These are phyloP conservation scores for Teratosphaeriaceae sp. DNA, from an alignment of 2,329 filamentous ascomycete species.

Conservation along the genomic window DNA sequence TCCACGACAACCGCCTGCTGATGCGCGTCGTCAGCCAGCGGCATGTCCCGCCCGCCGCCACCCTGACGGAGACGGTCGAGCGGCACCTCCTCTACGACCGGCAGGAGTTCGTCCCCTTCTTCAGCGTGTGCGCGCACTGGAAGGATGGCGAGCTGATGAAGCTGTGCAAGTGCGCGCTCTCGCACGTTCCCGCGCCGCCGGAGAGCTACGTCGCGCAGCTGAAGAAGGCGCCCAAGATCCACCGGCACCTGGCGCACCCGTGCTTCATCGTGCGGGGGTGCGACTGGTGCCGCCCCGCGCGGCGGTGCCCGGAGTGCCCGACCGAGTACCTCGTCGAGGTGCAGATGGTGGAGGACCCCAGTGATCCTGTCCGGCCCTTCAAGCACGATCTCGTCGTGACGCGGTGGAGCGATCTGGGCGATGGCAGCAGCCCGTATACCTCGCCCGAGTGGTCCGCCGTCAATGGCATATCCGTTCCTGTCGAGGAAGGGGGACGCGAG, in stretches of 20 bases:
- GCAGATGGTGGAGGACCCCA: constrained; percentile 50
- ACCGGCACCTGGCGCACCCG: constrained; percentile 27
- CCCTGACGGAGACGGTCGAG: constrained; percentile 45
- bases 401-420: constrained; percentile 55
- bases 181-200: constrained; percentile 47
- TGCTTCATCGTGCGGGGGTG: constrained; percentile 48
- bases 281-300: constrained; percentile 50
- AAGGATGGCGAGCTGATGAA: constrained; percentile 54
- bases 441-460: constrained; percentile 52
- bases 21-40: constrained; percentile 51
- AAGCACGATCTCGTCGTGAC: constrained; percentile 56
- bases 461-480: constrained; percentile 36
- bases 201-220: constrained; percentile 38
- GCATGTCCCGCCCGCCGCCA: constrained; percentile 43
- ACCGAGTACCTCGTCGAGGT: constrained; percentile 57
- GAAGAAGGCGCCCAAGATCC: constrained; percentile 32
- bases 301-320: constrained; percentile 55
- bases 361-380: constrained; percentile 42
- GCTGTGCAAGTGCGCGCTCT: constrained; percentile 54
- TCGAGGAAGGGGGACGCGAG: constrained; percentile 12
- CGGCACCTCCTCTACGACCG: constrained; percentile 53
- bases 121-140: constrained; percentile 58
- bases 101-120: constrained; percentile 56
- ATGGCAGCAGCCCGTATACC: constrained; percentile 43
- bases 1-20: constrained; percentile 47